Evolutionary conservation across 371 early-diverging fungal species (phyloP).

Genomic region (Zancudomyces culisetae): DNA sequence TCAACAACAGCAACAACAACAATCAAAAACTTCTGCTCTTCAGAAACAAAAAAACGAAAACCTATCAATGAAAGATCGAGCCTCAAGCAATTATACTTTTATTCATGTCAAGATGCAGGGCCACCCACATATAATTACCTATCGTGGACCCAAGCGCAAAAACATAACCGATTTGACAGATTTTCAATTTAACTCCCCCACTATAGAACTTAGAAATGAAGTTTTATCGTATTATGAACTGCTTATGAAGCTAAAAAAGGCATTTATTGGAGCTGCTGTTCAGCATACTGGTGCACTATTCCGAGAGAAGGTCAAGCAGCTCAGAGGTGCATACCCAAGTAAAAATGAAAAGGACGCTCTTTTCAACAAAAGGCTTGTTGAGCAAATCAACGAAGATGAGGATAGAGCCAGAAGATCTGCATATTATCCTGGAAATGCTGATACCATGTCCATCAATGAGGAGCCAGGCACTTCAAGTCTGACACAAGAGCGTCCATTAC

Average conservation of each 20-base stretch:
- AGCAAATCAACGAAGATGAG: conserved; percentile 1
- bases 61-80: conserved; percentile 36
- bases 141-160: conserved; percentile 28
- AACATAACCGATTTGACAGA: conserved; percentile 42
- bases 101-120: conserved; percentile 44
- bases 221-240: conserved; percentile 49
- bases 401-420: neutral
- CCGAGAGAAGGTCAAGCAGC: conserved; percentile 34
- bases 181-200: conserved; percentile 43
- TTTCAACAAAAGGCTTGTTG: conserved; percentile 1
- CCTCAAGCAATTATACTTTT: conserved; percentile 40
- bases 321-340: conserved; percentile 20
- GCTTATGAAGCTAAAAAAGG: conserved; percentile 35
- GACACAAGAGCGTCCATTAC: too few species aligned
- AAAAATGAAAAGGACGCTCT: conserved; percentile 9
- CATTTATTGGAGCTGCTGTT: conserved; percentile 36
- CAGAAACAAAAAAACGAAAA: too few species aligned
- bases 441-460: too few species aligned
- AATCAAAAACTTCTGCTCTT: too few species aligned
- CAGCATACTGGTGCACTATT: conserved; percentile 45
- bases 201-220: conserved; percentile 45
- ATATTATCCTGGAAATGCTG: too few species aligned
- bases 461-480: too few species aligned
- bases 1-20: conserved; percentile 16
- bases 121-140: conserved; percentile 36